Evolutionary conservation across 305 asterid genomes (phyloP), one percentile per base, ranked within the genome.

Genomic region (Solanum hybrid): DNA sequence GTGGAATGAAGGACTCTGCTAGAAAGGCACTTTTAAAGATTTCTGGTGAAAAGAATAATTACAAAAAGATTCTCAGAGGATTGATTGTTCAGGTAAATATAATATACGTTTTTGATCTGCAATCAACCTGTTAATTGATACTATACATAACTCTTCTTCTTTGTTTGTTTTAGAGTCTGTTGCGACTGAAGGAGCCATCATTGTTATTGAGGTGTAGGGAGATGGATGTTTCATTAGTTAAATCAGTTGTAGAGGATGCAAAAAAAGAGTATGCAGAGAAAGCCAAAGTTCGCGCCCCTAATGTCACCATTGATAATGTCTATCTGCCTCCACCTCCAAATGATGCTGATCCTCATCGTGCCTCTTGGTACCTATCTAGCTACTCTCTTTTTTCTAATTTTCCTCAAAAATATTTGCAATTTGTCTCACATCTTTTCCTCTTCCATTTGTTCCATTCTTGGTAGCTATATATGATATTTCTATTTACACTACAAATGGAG

Each of bases 161-260:
- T 71, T 24, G 33, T 24, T 71, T 71, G 8, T 24, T 71, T 37
- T 79, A 94, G 95, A 81, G 94, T 69, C 86, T 94, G 57, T 69
- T 91, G 22, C 64, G 93, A 73, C 81, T 92, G 61, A 89, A 90
- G 87, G 95, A 93, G 90, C 89, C 91, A 40, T 90, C 94, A 1
- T 92, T 93, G 71, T 35, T 93, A 89, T 39, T 93, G 91, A 87
- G 95, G 69, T 92, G 93, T 86, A 91, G 94, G 40, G 95, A 93
- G 92, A 91, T 91, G 91, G 95, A 93, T 74, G 69, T 28, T 24
- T 42, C 78, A 46, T 42, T 91, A 11, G 93, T 93, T 75, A 90
- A 89, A 78, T 93, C 94, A 51, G 91, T 93, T 39, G 29, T 93
- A 81, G 94, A 90, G 12, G 94, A 92, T 1, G 93, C 94, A 3